Conservation (phyloP, 305 asterid genomes). For the Plantago coronopus region DNA sequence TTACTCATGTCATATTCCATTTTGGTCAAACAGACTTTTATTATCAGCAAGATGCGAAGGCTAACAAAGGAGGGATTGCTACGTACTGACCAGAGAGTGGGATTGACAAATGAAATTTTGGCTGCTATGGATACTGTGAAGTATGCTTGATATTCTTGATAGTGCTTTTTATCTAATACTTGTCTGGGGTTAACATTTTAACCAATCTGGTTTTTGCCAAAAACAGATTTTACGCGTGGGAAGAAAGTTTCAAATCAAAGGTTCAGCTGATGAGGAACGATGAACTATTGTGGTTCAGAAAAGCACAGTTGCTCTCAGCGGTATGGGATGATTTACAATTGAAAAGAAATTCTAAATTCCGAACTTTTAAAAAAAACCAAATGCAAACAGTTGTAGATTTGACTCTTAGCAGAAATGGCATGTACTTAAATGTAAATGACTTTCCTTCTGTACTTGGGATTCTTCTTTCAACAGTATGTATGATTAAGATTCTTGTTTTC, state of each 20-base stretch:
- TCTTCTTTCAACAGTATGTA: no score
- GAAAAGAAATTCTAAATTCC: constrained; percentile 9
- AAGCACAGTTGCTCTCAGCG: constrained; percentile 75
- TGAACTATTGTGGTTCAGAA: constrained; percentile 75
- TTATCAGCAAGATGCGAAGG: constrained; percentile 75
- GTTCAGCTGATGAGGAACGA: constrained; percentile 61
- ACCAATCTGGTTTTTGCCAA: constrained; percentile 19
- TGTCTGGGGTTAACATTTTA: constrained; percentile 12
- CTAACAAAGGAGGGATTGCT: constrained; percentile 79
- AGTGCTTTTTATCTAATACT: constrained; percentile 10
- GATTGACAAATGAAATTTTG: constrained; percentile 85
- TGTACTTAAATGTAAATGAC: no score
- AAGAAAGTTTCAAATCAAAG: constrained; percentile 72
- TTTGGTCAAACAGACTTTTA: constrained; percentile 57
- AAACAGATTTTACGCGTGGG: constrained; percentile 87
- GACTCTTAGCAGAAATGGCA: neutral
- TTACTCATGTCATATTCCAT: constrained; percentile 21
- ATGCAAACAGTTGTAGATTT: no score
- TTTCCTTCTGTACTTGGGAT: no score
- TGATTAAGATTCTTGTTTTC: no score
- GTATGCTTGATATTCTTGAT: constrained; percentile 35
- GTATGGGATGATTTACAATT: constrained; percentile 37
- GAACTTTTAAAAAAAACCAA: neutral
- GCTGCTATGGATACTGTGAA: constrained; percentile 97
- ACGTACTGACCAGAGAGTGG: constrained; percentile 90